phyloP scores from a whole-genome alignment of 2,329 filamentous ascomycete species.

The Drechslera avenae region DNA sequence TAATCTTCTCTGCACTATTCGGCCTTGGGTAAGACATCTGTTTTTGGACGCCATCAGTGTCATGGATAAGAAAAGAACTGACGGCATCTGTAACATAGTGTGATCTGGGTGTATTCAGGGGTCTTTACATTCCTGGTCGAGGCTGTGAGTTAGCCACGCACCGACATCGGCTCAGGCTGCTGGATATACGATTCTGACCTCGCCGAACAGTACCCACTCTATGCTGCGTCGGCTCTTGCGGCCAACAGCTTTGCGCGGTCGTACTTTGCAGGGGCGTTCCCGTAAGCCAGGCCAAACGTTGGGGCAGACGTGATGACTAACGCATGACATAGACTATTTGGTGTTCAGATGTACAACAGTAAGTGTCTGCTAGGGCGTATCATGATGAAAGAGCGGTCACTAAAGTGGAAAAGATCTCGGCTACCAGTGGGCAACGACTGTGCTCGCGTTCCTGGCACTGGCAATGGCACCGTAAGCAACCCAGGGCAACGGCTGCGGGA shows the following conservation, averaged over 20 bases:
- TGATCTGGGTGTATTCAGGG: constrained; percentile 78
- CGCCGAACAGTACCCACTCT: constrained; percentile 53
- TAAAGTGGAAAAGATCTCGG: constrained; percentile 51
- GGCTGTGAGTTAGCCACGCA: constrained; percentile 47
- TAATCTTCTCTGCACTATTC: constrained; percentile 56
- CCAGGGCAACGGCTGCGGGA: constrained; percentile 32
- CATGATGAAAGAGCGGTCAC: constrained; percentile 52
- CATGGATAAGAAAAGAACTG: constrained; percentile 33
- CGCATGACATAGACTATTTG: constrained; percentile 37
- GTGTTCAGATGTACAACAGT: constrained; percentile 60
- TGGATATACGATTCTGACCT: constrained; percentile 30
- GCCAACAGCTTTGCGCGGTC: constrained; percentile 58
- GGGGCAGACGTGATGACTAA: constrained; percentile 7
- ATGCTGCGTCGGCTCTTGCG: constrained; percentile 57
- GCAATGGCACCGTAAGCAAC: constrained; percentile 54
- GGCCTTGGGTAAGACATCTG: constrained; percentile 48
- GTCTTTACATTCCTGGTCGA: constrained; percentile 88
- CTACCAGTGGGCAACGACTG: constrained; percentile 57
- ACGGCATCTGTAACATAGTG: constrained; percentile 55
- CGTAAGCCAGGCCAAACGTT: constrained; percentile 29
- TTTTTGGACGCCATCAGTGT: constrained; percentile 26
- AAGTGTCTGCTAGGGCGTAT: constrained; percentile 41
- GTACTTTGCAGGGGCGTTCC: constrained; percentile 55
- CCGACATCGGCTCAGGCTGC: constrained; percentile 29
- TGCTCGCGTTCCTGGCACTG: constrained; percentile 56